A percentile compares a stretch with the other conserved stretches of the same genome.
Evolutionary conservation across 202 grass and related monocot species (phyloP).

Genomic region (Setaria italica): DNA sequence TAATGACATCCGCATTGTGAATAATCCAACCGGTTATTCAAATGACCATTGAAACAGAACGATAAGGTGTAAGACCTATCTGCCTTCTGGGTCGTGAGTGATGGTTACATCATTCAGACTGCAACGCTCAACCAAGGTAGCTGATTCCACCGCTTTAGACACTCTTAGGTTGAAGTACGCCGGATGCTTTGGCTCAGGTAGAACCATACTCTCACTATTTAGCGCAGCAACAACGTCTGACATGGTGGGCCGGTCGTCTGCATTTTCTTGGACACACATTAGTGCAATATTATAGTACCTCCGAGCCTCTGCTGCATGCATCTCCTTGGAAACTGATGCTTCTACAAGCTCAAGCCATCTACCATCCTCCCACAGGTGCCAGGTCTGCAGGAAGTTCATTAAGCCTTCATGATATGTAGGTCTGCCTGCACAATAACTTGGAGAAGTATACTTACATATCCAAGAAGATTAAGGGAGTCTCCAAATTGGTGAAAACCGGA

Average conservation of each 20-base stretch:
- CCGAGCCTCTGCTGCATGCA: conserved; percentile 14
- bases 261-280: conserved; percentile 27
- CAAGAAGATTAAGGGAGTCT: conserved; percentile 46
- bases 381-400: conserved; percentile 28
- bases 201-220: conserved; percentile 30
- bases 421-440: background rate
- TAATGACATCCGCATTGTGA: too few relatives aligned
- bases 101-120: conserved; percentile 40
- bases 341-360: conserved; percentile 32
- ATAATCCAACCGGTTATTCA: too few relatives aligned
- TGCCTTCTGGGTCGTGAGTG: conserved; percentile 38
- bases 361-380: conserved; percentile 24
- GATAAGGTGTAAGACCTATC: conserved; percentile 19
- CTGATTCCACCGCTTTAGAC: conserved; percentile 17
- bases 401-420: background rate
- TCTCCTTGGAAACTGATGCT: conserved; percentile 2
- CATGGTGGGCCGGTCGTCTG: conserved; percentile 43
- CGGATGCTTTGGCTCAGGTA: conserved; percentile 45
- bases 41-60: background rate
- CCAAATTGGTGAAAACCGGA: conserved; percentile 33
- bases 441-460: conserved; percentile 43
- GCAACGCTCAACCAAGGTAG: background rate
- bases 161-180: conserved; percentile 36
- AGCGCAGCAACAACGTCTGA: conserved; percentile 45
- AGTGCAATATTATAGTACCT: conserved; percentile 41